Conservation (phyloP, 2,329 filamentous ascomycete genomes). For the Ceratocystis albifundus region DNA sequence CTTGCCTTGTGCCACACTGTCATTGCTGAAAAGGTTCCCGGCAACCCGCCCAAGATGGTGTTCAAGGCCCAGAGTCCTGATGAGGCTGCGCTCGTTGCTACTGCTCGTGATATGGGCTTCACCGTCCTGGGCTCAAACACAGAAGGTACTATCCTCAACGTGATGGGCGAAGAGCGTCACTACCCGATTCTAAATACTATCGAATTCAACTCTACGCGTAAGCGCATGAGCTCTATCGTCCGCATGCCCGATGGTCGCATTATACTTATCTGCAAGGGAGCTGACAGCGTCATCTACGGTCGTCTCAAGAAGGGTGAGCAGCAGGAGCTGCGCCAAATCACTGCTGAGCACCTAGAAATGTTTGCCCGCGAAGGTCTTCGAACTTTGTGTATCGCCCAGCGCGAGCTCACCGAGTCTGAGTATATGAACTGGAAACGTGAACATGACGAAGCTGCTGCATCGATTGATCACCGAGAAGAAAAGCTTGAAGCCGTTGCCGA, state of each 20-base stretch:
- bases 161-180: slow-evolving; percentile 72
- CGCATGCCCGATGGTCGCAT: slow-evolving; percentile 87
- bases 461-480: slow-evolving; percentile 77
- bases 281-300: slow-evolving; percentile 93
- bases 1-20: slow-evolving; percentile 95
- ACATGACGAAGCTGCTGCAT: slow-evolving; percentile 75
- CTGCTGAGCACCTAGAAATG: slow-evolving; percentile 90
- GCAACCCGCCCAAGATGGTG: slow-evolving; percentile 79
- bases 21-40: slow-evolving; percentile 77
- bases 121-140: slow-evolving; percentile 72
- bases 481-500: slow-evolving; percentile 86
- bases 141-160: slow-evolving; percentile 74
- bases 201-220: slow-evolving; percentile 88
- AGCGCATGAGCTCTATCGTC: slow-evolving; percentile 95
- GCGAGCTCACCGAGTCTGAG: slow-evolving; percentile 66
- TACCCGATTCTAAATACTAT: slow-evolving; percentile 88
- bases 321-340: slow-evolving; percentile 65
- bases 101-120: slow-evolving; percentile 89
- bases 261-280: slow-evolving; percentile 90
- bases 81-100: slow-evolving; percentile 86
- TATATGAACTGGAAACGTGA: slow-evolving; percentile 76
- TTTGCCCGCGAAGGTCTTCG: slow-evolving; percentile 91
- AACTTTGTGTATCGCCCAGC: slow-evolving; percentile 85
- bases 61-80: slow-evolving; percentile 98
- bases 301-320: slow-evolving; percentile 78